Conservation (phyloP, 805 yeast genomes). For the Candida glaebosa region DNA sequence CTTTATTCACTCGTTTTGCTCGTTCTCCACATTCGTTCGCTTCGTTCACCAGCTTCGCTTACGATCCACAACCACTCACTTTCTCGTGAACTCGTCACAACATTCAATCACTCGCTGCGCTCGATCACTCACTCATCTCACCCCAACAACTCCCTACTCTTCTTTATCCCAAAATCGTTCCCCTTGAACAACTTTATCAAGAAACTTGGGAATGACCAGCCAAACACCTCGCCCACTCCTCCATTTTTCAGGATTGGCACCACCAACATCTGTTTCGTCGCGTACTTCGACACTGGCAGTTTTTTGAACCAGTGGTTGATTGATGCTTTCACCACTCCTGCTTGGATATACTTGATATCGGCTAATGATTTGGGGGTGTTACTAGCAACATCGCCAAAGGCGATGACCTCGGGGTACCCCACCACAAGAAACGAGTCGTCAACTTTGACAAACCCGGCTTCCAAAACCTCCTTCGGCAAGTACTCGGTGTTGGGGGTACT, state of each 20-base stretch:
- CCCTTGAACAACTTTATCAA: constrained; percentile 24
- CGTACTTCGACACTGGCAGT: background rate
- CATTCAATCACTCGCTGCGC: too few relatives aligned
- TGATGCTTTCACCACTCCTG: constrained; percentile 11
- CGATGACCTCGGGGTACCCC: constrained; percentile 25
- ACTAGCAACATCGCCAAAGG: constrained; percentile 32
- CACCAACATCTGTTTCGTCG: constrained; percentile 12
- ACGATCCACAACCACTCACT: too few relatives aligned
- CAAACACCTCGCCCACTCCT: constrained; percentile 33
- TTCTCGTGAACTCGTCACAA: too few relatives aligned
- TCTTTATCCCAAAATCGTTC: constrained; percentile 23
- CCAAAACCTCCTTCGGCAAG: constrained; percentile 20
- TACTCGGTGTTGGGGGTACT: constrained; percentile 32
- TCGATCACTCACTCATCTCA: too few relatives aligned
- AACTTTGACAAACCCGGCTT: constrained; percentile 27
- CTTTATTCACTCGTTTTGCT: too few relatives aligned
- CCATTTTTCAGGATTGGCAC: constrained; percentile 33
- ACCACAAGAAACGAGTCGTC: constrained; percentile 23
- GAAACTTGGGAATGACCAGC: constrained; percentile 26
- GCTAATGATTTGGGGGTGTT: constrained; percentile 19
- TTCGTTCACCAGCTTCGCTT: too few relatives aligned
- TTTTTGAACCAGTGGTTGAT: constrained; percentile 1
- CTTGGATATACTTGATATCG: constrained; percentile 24
- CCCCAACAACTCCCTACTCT: constrained; percentile 16
- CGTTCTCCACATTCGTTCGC: too few relatives aligned